These are phyloP conservation scores for Exsudoporus frostii DNA, from an alignment of 768 basidiomycete genomes.

Conservation along the genomic window DNA sequence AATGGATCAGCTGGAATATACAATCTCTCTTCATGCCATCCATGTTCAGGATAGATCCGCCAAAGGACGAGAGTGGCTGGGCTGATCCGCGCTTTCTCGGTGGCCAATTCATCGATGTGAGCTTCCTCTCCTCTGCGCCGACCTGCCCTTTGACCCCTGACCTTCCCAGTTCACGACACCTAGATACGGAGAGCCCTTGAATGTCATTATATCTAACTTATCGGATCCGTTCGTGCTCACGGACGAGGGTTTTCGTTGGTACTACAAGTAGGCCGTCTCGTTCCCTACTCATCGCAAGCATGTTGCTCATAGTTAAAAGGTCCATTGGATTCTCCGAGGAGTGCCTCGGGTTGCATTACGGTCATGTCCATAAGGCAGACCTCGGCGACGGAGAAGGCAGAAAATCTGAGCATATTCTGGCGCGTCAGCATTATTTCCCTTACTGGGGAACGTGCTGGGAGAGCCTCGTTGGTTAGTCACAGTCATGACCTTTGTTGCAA, in stretches of 20 bases:
- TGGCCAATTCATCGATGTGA: constrained; percentile 73
- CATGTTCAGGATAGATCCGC: constrained; percentile 2
- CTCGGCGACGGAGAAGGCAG: constrained; percentile 79
- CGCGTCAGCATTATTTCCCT: constrained; percentile 76
- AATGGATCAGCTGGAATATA: background rate
- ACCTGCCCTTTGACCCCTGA: background rate
- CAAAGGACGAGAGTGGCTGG: constrained; percentile 41
- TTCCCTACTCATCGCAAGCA: background rate
- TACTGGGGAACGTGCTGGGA: constrained; percentile 88
- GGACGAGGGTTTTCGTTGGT: constrained; percentile 63
- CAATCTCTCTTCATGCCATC: constrained; percentile 11
- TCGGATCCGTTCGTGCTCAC: constrained; percentile 82
- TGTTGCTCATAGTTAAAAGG: constrained; percentile 32
- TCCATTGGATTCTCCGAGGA: constrained; percentile 82
- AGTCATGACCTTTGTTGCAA: background rate
- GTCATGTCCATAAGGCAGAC: constrained; percentile 72
- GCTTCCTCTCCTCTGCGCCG: constrained; percentile 18
- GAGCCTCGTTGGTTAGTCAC: constrained; percentile 56
- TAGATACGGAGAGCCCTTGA: constrained; percentile 75
- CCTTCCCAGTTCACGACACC: constrained; percentile 58
- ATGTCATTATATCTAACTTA: constrained; percentile 73
- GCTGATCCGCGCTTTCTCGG: constrained; percentile 71
- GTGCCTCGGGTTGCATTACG: constrained; percentile 77
- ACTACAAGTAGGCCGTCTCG: constrained; percentile 51
- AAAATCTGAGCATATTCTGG: constrained; percentile 66